Evolutionary conservation across 805 yeast species (phyloP), one percentile per base, ranked within the genome.

Genomic region (Candida maesae): DNA sequence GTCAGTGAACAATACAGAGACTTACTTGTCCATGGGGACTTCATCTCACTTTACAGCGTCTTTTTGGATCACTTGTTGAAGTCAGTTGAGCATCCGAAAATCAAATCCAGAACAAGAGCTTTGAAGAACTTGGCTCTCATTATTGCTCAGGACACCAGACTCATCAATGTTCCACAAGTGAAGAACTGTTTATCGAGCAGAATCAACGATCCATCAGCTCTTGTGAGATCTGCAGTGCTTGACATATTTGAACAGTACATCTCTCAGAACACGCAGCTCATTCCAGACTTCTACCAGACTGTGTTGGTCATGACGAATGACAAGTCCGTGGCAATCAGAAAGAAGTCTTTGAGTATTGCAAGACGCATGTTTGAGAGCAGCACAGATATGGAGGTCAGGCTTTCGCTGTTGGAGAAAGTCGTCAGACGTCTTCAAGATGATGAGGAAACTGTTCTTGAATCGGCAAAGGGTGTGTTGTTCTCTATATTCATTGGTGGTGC

Each of bases 181-280:
- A 79, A 71, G 47, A 61, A 61, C 2, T 68, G 84, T 0, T 65
- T 88, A 3, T 64, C 76, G 1, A 64, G 59, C 9, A 64, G 78
- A 34, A 61, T 88, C 28, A 60, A 55, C 5, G 91, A 84, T 46
- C 54, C 72, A 0, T 84, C 88, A 2, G 78, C 95, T 0, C 71
- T 81, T 29, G 91, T 87, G 0, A 71, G 88, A 43, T 89, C 83
- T 51, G 86, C 95, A 0, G 81, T 81, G 2, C 63, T 88, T 21
- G 93, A 85, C 32, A 66, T 88, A 29, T 60, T 88, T 19, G 70
- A 72, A 10, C 69, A 66, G 38, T 76, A 71, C 40, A 54, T 80
- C 29, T 52, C 62, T 3, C 50, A 65, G 2, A 68, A 68, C 36
- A 75, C 78, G 0, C 70, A 66, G 3, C 55, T 71, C 23, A 65